Conservation (phyloP, 176 grass and related monocot genomes). For the Aegilops sharonensis region DNA sequence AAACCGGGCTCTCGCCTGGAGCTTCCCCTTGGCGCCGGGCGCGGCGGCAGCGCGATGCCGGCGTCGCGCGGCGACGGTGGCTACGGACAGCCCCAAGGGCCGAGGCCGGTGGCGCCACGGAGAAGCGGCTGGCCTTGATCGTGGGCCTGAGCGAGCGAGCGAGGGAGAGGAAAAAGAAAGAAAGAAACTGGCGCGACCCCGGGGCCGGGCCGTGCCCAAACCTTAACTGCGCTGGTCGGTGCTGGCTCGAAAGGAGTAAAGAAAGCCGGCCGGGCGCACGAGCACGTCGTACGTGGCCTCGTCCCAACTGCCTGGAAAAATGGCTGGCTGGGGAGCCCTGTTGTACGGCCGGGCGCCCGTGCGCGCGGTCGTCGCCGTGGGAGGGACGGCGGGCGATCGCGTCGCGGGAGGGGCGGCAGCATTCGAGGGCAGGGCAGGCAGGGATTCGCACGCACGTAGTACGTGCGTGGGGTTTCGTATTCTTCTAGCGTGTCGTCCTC, state of each 20-base stretch:
- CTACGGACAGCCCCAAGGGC: conserved; percentile 33
- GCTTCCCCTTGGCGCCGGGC: conserved; percentile 31
- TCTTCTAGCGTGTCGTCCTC: background rate
- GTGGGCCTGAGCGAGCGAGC: conserved; percentile 19
- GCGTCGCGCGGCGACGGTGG: conserved; percentile 25
- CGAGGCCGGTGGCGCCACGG: conserved; percentile 35
- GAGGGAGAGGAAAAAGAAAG: background rate
- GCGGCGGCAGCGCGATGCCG: conserved; percentile 25
- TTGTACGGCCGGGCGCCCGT: background rate
- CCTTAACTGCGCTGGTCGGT: background rate
- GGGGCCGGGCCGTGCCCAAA: background rate
- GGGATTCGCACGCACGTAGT: background rate
- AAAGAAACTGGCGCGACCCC: conserved; percentile 11
- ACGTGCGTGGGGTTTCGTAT: background rate
- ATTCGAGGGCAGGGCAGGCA: conserved; percentile 24
- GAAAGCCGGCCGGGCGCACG: conserved; percentile 4
- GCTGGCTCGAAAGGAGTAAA: conserved; percentile 13
- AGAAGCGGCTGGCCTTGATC: conserved; percentile 24
- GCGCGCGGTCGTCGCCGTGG: conserved; percentile 38
- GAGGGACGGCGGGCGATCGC: conserved; percentile 31
- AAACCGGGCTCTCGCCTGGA: background rate
- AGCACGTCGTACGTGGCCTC: conserved; percentile 12
- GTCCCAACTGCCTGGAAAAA: conserved; percentile 9
- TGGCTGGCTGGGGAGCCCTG: background rate
- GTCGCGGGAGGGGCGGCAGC: background rate